Conservation (phyloP, 1,284 basidiomycete species). For the Malassezia restricta region DNA sequence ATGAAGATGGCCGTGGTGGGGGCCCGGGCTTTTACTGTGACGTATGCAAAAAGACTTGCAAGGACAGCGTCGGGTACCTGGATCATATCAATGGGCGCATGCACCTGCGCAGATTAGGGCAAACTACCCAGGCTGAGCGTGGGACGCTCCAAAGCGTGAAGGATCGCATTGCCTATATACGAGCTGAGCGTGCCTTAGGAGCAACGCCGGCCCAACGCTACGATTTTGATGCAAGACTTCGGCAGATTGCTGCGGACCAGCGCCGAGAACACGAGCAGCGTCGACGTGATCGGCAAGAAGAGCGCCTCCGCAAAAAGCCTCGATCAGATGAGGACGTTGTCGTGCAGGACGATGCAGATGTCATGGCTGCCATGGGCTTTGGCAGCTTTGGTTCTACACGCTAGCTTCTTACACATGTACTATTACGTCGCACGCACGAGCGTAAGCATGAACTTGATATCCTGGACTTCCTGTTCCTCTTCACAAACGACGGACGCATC, state of each 20-base stretch:
- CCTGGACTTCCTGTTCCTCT: conserved; percentile 76
- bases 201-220: conserved; percentile 48
- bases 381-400: conserved; percentile 65
- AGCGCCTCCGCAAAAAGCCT: conserved; percentile 51
- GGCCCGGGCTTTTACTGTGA: conserved; percentile 47
- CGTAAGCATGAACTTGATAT: conserved; percentile 58
- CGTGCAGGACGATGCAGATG: conserved; percentile 46
- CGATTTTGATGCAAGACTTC: conserved; percentile 80
- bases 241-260: conserved; percentile 60
- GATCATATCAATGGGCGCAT: conserved; percentile 90
- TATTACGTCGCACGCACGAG: conserved; percentile 29
- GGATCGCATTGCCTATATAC: conserved; percentile 70
- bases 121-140: conserved; percentile 77
- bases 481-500: conserved; percentile 57
- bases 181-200: conserved; percentile 40
- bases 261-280: conserved; percentile 49
- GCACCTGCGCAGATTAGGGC: conserved; percentile 80
- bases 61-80: conserved; percentile 81
- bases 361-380: conserved; percentile 83
- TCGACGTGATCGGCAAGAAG: conserved; percentile 53
- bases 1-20: conserved; percentile 14
- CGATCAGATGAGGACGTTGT: conserved; percentile 39
- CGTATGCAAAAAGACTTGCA: conserved; percentile 59
- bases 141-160: conserved; percentile 86
- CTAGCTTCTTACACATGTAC: not conserved